A percentile compares a stretch with the other conserved stretches of the same genome.
Conservation (phyloP, 768 basidiomycete species). For the Piloderma croceum region DNA sequence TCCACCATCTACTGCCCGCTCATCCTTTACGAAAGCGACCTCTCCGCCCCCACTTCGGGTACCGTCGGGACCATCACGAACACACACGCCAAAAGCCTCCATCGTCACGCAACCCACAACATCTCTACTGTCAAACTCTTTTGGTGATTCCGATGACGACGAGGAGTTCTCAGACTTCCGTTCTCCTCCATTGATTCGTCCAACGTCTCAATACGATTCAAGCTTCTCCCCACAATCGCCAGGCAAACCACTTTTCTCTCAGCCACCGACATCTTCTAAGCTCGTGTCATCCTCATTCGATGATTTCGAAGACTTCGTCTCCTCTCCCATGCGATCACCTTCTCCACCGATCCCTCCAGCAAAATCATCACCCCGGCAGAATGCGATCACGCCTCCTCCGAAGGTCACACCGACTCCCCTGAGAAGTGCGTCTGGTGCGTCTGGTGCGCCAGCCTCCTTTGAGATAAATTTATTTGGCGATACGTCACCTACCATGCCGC, state of each 20-base stretch:
- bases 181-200: conserved; percentile 22
- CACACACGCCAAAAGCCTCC: too few relatives aligned
- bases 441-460: conserved; percentile 7
- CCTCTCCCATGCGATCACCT: conserved; percentile 36
- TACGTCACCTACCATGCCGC: conserved; percentile 1
- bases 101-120: conserved; percentile 9
- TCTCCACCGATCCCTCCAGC: conserved; percentile 42
- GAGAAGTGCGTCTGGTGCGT: conserved; percentile 6
- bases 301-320: conserved; percentile 45
- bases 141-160: conserved; percentile 26
- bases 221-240: conserved; percentile 10
- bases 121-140: conserved; percentile 19
- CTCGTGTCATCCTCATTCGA: conserved; percentile 29
- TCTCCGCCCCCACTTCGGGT: conserved; percentile 7
- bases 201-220: background rate
- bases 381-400: conserved; percentile 23
- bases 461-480: conserved; percentile 2
- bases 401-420: conserved; percentile 14
- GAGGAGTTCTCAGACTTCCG: conserved; percentile 52
- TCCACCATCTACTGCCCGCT: conserved; percentile 14
- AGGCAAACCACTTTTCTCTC: conserved; percentile 18
- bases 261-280: conserved; percentile 15
- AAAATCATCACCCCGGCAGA: conserved; percentile 20
- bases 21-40: conserved; percentile 2
- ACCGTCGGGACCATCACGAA: conserved; percentile 1